Conservation (phyloP, 768 basidiomycete species). For the Nidularia sp. region DNA sequence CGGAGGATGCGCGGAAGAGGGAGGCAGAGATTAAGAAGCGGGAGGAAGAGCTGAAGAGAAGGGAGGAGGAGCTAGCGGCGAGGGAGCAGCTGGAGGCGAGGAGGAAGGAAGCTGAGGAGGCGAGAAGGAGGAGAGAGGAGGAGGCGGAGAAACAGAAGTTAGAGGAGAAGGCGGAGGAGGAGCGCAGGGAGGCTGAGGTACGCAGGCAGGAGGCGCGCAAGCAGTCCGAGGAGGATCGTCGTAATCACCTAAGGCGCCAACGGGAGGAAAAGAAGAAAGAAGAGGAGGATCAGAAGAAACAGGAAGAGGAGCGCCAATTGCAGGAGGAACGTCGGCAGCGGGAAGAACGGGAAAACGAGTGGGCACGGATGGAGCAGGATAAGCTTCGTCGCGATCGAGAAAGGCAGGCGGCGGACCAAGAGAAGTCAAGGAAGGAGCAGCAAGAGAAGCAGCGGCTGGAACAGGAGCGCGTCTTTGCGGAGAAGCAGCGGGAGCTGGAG, state of each 20-base stretch:
- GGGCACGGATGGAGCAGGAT: conserved; percentile 14
- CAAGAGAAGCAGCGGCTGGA: conserved; percentile 13
- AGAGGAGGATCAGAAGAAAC: conserved; percentile 9
- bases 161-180: conserved; percentile 15
- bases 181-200: conserved; percentile 13
- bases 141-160: conserved; percentile 18
- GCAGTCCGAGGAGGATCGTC: conserved; percentile 5
- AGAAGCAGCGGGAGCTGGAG: conserved; percentile 15
- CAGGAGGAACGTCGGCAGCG: background rate
- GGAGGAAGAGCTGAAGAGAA: conserved; percentile 9
- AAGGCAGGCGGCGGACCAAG: background rate
- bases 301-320: conserved; percentile 6
- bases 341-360: conserved; percentile 5
- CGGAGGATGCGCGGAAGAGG: conserved; percentile 16
- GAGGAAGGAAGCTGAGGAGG: conserved; percentile 13
- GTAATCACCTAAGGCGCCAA: conserved; percentile 11
- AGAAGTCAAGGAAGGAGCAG: conserved; percentile 15
- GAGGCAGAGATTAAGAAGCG: conserved; percentile 19
- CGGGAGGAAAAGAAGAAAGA: conserved; percentile 15
- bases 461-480: too few species aligned
- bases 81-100: conserved; percentile 21
- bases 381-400: conserved; percentile 10
- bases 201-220: conserved; percentile 16
- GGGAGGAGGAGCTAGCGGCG: conserved; percentile 17
- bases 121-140: conserved; percentile 14